Base-by-base conservation (phyloP, 257 asterid genomes). In the Salvia hispanica region DNA sequence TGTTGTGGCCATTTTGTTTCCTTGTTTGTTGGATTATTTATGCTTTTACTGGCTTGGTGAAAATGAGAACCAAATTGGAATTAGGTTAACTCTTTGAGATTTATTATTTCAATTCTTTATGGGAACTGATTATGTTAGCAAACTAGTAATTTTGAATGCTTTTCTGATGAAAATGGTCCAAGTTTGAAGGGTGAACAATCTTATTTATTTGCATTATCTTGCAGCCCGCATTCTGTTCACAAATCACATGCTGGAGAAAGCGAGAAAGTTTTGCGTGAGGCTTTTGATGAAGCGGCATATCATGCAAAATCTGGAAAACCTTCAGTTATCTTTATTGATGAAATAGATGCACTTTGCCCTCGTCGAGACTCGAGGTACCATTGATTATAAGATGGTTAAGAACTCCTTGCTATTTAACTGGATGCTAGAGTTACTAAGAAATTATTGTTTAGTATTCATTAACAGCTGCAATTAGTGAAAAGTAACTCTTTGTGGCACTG, bases 341-440 rank as follows among this genome's bases (percentile, higher is more conserved):
- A 93, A 83, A 93, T 93, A 70, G 99, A 93, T 76, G 95, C 86
- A 12, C 89, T 90, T 61, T 93, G 97, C 70, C 96, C 95, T 72
- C 96, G 89, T 45, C 81, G 96, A 14, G 94, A 86, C 84, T 86
- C 99, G 33, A 87, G 97, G 98, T 90, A 74, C 71, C 54, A 59
- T 36, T 28, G 52, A 46, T 69, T 12, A 43, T 44, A 33, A 16
- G 37, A 21, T 57, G 69, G 16, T 25, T 21, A 47, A 13, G 7
- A 57, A 58, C 33, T 39, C 34, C 21, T 28, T 21, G 21, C 57
- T 12, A 31, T 67, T 52, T 44, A 60, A 40, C 18, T 59, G 57
- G 69, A 73, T 48, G 63, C 69, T 59, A 40, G 53, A 51, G 43
- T 51, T 59, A 51, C 65, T 15, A 47, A 53, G 55, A 47, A 61